These are phyloP conservation scores for Marsdenia floribunda DNA, from an alignment of 257 asterid species.

Conservation along the genomic window DNA sequence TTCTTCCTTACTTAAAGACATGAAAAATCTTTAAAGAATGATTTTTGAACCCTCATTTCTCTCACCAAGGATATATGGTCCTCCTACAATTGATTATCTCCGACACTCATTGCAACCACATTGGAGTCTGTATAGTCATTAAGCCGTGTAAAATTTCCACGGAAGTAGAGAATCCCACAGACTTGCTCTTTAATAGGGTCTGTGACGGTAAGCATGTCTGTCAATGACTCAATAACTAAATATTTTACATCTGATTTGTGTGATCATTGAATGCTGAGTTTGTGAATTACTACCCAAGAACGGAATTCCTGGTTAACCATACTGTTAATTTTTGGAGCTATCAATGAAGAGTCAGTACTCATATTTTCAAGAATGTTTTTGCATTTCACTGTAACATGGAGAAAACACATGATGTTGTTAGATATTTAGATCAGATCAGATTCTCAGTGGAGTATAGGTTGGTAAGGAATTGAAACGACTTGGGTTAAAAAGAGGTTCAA, in stretches of 20 bases:
- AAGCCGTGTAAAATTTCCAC: conserved; percentile 13
- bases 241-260: background rate
- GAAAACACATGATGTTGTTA: background rate
- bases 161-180: conserved; percentile 29
- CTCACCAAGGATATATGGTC: background rate
- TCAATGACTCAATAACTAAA: conserved; percentile 21
- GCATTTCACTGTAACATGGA: conserved; percentile 2
- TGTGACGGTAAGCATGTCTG: conserved; percentile 39
- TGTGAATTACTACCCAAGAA: background rate
- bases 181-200: conserved; percentile 34
- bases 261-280: background rate
- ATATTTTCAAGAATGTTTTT: background rate
- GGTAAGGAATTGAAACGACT: conserved; percentile 9
- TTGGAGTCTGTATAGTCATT: conserved; percentile 24
- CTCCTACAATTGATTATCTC: background rate
- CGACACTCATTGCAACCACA: conserved; percentile 20
- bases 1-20: background rate
- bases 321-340: background rate
- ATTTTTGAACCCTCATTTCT: background rate
- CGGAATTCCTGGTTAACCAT: background rate
- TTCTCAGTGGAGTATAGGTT: conserved; percentile 3
- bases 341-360: background rate
- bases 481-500: background rate
- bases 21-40: background rate
- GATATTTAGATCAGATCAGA: background rate